A percentile compares a stretch with the other conserved stretches of the same genome.
phyloP scores from a whole-genome alignment of 306 rosid species.

The Acacia melanoxylon region DNA sequence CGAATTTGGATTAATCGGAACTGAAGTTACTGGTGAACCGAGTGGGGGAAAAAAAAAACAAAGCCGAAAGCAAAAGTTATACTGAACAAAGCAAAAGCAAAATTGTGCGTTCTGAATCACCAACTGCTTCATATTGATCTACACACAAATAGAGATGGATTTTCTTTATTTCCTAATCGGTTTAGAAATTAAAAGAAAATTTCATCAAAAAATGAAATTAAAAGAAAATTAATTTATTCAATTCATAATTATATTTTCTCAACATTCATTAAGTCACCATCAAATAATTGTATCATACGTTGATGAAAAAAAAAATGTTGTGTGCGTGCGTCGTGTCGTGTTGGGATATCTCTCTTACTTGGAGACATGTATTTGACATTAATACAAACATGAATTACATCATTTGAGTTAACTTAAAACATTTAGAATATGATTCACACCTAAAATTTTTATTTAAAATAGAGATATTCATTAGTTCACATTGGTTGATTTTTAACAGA shows the following conservation, averaged over 20 bases:
- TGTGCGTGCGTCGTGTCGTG: too few relatives aligned
- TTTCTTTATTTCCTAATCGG: neutral
- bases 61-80: constrained; percentile 24
- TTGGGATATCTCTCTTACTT: too few relatives aligned
- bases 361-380: too few relatives aligned
- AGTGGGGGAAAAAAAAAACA: neutral
- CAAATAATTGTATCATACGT: too few relatives aligned
- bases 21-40: too few relatives aligned
- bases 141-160: neutral
- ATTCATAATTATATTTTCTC: neutral
- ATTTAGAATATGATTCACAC: too few relatives aligned
- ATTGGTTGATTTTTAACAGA: neutral
- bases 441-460: neutral
- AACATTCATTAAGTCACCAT: neutral
- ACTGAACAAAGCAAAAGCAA: constrained; percentile 21
- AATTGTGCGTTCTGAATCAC: neutral
- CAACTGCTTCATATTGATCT: neutral
- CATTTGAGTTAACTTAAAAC: too few relatives aligned
- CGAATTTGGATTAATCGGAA: too few relatives aligned
- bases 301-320: too few relatives aligned
- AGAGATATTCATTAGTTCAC: neutral
- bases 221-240: neutral
- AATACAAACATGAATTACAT: too few relatives aligned
- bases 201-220: too few relatives aligned
- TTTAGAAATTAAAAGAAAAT: neutral